Evolutionary conservation across 2,329 filamentous ascomycete genomes (phyloP).

Genomic region (Phaeophleospora eucalypticola): DNA sequence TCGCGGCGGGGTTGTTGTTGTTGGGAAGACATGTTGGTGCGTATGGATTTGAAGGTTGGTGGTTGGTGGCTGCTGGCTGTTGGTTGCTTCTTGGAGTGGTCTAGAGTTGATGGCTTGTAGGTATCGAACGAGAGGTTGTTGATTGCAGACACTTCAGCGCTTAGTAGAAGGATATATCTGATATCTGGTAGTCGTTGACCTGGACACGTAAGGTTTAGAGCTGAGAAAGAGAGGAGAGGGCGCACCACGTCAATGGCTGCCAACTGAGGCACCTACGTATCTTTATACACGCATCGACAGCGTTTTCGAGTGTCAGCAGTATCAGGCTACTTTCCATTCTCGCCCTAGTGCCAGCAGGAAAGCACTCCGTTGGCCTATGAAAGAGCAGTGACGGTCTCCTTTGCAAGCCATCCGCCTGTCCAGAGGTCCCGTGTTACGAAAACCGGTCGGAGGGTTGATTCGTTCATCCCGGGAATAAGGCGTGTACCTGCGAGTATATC

Average conservation of each 20-base stretch:
- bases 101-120: too few species aligned
- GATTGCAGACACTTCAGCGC: too few species aligned
- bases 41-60: too few species aligned
- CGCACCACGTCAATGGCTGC: background rate
- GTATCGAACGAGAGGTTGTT: too few species aligned
- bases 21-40: slow-evolving; percentile 1
- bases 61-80: background rate
- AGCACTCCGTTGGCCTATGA: slow-evolving; percentile 12
- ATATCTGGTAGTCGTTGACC: too few species aligned
- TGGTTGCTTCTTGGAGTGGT: background rate
- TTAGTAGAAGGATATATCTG: too few species aligned
- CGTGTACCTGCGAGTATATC: slow-evolving; percentile 6
- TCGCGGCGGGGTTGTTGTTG: slow-evolving; percentile 11
- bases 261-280: background rate
- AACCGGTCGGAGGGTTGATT: slow-evolving; percentile 12
- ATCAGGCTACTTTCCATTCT: background rate
- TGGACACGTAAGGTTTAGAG: too few species aligned
- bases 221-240: too few species aligned
- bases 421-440: too few species aligned
- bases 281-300: background rate
- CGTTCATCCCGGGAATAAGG: slow-evolving; percentile 12
- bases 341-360: background rate
- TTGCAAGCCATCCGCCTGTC: slow-evolving; percentile 15
- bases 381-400: slow-evolving; percentile 11
- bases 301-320: background rate